phyloP scores from a whole-genome alignment of 306 rosid genomes.

The Acmispon strigosus region DNA sequence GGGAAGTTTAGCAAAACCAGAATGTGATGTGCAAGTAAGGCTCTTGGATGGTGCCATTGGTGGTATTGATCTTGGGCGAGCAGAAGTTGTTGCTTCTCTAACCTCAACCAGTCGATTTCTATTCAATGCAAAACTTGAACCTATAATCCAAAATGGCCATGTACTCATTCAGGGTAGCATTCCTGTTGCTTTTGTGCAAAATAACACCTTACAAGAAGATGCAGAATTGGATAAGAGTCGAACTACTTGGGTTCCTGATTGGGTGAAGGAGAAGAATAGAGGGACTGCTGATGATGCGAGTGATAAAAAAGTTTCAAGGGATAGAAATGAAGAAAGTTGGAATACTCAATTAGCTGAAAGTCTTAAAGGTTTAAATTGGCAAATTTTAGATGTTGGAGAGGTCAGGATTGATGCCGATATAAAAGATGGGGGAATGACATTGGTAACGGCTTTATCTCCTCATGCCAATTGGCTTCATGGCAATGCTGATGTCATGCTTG shows the following conservation, averaged over 20 bases:
- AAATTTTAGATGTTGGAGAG: constrained; percentile 84
- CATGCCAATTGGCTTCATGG: constrained; percentile 95
- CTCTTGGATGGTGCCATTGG: constrained; percentile 93
- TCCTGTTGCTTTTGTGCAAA: constrained; percentile 74
- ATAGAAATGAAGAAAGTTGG: constrained; percentile 89
- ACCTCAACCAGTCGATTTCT: constrained; percentile 86
- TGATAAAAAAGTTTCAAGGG: constrained; percentile 69
- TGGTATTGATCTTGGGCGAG: constrained; percentile 86
- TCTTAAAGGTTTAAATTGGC: constrained; percentile 92
- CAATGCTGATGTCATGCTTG: constrained; percentile 80
- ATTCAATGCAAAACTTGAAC: constrained; percentile 87
- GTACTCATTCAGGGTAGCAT: constrained; percentile 89
- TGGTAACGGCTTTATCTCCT: constrained; percentile 88
- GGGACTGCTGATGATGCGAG: constrained; percentile 45
- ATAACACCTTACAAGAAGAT: constrained; percentile 52
- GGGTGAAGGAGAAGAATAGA: constrained; percentile 74
- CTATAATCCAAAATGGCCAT: constrained; percentile 78
- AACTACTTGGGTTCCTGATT: constrained; percentile 69
- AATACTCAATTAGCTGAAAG: constrained; percentile 82
- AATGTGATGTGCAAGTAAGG: constrained; percentile 95
- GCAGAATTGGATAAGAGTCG: constrained; percentile 55
- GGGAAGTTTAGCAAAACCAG: constrained; percentile 91
- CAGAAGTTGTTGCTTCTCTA: constrained; percentile 90
- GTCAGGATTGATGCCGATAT: constrained; percentile 93
- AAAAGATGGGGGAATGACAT: constrained; percentile 95